Base-by-base conservation (phyloP, 352 stramenopile genomes). In the Phytopythium litorale region DNA sequence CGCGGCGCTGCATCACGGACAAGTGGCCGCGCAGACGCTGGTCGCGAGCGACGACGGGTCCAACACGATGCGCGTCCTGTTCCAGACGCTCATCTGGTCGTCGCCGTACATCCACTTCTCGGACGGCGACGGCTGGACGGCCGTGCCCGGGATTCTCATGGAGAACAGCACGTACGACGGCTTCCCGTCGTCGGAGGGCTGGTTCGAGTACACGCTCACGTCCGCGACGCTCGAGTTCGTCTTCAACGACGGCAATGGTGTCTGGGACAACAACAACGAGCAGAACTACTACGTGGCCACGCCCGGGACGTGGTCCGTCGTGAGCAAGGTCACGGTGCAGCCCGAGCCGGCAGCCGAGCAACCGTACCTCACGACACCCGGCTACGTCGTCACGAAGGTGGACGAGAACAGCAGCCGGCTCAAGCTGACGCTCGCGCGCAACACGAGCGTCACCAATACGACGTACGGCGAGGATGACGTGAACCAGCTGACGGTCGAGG, bases 191-290 rank as follows among this genome's bases (percentile, higher is more conserved):
- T 56, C 45, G 16, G 37, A 74, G 7, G 67, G 70, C 42, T 81
- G 73, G 73, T 78, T 71, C 54, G 52, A 78, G 67, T 73, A 78
- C 68, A 50, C 46, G 19, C 53, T 81, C 63, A 62, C 68, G 63
- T 59, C 73, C 19, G 55, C 43, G 30, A 62, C 73, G 54, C 65
- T 76, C 30, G 67, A 81, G 68, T 78, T 81, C 50, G 73, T 81
- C 23, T 81, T 78, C 67, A 82, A 82, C 64, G 67, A 79, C 65
- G 66, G 69, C 65, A 69, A 72, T 63, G 68, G 68, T 15, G 45
- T 67, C 30, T 81, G 73, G 73, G 70, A 82, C 64, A 79, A 79
- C 71, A 79, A 79, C 64, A 46, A 66, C 51, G 73, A 66, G 55
- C 59, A 70, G 50, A 79, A 79, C 71, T 82, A 78, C 64, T 59